Evolutionary conservation across 306 rosid species (phyloP).

Genomic region (Dryas drummondii): DNA sequence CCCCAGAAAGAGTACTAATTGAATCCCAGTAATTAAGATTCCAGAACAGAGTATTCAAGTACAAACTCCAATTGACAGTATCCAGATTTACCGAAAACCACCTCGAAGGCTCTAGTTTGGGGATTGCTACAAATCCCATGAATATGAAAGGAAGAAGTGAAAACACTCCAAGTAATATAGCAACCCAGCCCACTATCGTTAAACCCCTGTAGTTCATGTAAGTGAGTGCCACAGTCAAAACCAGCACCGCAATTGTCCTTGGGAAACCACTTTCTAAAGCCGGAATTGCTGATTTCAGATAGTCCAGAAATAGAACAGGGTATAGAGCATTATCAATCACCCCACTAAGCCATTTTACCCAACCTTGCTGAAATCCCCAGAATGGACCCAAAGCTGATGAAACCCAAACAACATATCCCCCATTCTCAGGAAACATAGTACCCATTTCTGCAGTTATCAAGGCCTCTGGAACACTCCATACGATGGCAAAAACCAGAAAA

Average conservation of each 20-base stretch:
- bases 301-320: slow-evolving; percentile 61
- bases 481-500: slow-evolving; percentile 47
- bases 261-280: slow-evolving; percentile 49
- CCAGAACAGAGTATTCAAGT: slow-evolving; percentile 68
- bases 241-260: slow-evolving; percentile 40
- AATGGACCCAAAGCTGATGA: slow-evolving; percentile 65
- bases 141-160: slow-evolving; percentile 59
- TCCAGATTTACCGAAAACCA: slow-evolving; percentile 49
- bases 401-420: slow-evolving; percentile 74
- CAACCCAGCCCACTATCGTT: slow-evolving; percentile 64
- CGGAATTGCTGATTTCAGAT: slow-evolving; percentile 56
- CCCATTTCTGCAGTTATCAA: slow-evolving; percentile 68
- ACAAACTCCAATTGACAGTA: slow-evolving; percentile 54
- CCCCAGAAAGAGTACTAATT: slow-evolving; percentile 65
- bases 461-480: slow-evolving; percentile 75
- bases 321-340: slow-evolving; percentile 68
- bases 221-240: slow-evolving; percentile 48
- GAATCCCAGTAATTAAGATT: slow-evolving; percentile 78
- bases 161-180: slow-evolving; percentile 54
- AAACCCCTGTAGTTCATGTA: slow-evolving; percentile 66
- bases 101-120: slow-evolving; percentile 47
- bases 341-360: slow-evolving; percentile 76
- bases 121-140: slow-evolving; percentile 60
- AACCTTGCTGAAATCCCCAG: slow-evolving; percentile 73
- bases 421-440: slow-evolving; percentile 67